phyloP scores from a whole-genome alignment of 1,284 basidiomycete genomes.

The Cutaneotrichosporon spelunceum region DNA sequence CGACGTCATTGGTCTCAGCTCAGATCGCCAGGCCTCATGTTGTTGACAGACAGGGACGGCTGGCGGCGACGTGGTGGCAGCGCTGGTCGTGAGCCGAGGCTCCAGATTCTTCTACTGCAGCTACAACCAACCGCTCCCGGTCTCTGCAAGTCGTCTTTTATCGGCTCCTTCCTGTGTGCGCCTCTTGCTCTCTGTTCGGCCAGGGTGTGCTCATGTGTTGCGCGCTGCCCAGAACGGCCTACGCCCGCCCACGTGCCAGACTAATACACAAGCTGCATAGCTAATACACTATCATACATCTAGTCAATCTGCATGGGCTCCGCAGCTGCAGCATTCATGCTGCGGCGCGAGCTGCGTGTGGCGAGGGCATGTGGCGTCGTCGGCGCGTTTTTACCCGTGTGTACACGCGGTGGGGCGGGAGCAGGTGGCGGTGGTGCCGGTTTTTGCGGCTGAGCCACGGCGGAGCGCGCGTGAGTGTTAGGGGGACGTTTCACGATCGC shows the following conservation, averaged over 20 bases:
- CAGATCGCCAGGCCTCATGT: not conserved
- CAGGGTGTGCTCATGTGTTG: too few species aligned
- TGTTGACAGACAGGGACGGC: too few species aligned
- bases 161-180: too few species aligned
- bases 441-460: constrained; percentile 9
- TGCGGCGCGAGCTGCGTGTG: constrained; percentile 34
- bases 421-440: not conserved
- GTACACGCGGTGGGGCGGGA: not conserved
- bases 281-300: constrained; percentile 10
- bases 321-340: constrained; percentile 15
- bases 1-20: not conserved
- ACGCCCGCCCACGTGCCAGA: not conserved
- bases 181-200: too few species aligned
- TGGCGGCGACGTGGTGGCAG: too few species aligned
- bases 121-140: too few species aligned
- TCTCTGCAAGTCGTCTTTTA: too few species aligned
- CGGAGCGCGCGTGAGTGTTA: constrained; percentile 38
- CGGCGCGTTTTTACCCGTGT: constrained; percentile 27
- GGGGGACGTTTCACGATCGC: constrained; percentile 43
- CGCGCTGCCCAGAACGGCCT: not conserved
- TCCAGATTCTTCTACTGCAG: too few species aligned
- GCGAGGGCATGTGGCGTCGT: constrained; percentile 34
- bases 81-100: too few species aligned
- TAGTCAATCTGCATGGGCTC: constrained; percentile 18
- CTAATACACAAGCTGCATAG: constrained; percentile 4